Evolutionary conservation across 306 rosid species (phyloP), one percentile per base, ranked within the genome.

Genomic region (Glycine latifolia): DNA sequence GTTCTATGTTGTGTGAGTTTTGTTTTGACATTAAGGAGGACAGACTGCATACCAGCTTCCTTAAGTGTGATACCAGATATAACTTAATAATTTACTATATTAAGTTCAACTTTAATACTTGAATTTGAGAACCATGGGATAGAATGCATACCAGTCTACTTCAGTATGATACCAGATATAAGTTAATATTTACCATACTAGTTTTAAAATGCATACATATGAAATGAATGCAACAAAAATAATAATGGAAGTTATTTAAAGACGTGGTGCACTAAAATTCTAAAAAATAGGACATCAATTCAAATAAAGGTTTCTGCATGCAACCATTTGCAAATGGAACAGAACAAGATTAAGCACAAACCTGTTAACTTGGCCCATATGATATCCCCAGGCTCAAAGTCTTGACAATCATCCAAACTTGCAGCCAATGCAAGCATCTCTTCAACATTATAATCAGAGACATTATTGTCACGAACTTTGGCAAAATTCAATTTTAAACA

Each of bases 331-430:
- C 37, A 43, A 79, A 75, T 12, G 76, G 68, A 79, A 75, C 65
- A 49, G 39, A 73, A 67, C 8, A 62, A 80, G 81, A 83, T 58
- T 50, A 67, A 87, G 79, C 79, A 86, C 85, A 76, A 68, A 95
- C 99, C 99, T 79, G 99, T 95, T 84, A 95, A 94, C 88, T 95
- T 95, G 75, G 98, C 99, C 99, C 99, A 95, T 76, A 95, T 71
- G 31, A 95, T 90, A 83, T 95, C 99, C 80, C 97, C 97, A 8
- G 97, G 91, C 76, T 93, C 99, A 74, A 90, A 89, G 33, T 95
- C 96, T 83, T 89, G 95, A 69, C 90, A 90, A 77, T 91, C 97
- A 71, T 93, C 92, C 89, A 93, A 91, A 84, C 93, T 92, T 71
- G 98, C 99, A 77, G 99, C 99, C 87, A 93, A 59, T 58, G 94